phyloP scores from a whole-genome alignment of 1,284 basidiomycete species.

The Melampsora larici-populina region DNA sequence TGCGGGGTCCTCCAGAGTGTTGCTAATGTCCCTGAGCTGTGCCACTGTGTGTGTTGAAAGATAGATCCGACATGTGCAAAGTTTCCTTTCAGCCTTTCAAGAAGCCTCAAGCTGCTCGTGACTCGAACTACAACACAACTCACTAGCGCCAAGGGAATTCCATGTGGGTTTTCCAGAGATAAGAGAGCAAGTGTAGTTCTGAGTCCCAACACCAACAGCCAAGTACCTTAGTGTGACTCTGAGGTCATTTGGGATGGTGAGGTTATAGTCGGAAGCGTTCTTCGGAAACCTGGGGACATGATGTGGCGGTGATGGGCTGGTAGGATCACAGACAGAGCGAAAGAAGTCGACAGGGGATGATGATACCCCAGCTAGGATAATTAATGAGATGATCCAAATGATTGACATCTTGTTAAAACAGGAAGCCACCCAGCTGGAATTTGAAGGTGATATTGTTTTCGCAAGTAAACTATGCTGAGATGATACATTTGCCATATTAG shows the following conservation, averaged over 20 bases:
- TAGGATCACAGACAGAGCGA: too few relatives aligned
- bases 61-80: not conserved
- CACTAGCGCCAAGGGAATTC: not conserved
- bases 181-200: constrained; percentile 2
- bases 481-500: too few relatives aligned
- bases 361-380: too few relatives aligned
- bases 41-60: not conserved
- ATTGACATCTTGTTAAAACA: too few relatives aligned
- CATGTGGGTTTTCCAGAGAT: not conserved
- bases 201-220: not conserved
- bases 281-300: not conserved
- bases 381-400: too few relatives aligned
- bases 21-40: not conserved
- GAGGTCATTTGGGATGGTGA: not conserved
- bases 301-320: too few relatives aligned
- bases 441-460: too few relatives aligned
- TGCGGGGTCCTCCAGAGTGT: not conserved
- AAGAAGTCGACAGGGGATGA: too few relatives aligned
- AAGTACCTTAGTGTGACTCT: not conserved
- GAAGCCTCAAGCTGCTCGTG: not conserved
- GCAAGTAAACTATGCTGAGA: too few relatives aligned
- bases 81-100: not conserved
- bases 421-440: too few relatives aligned
- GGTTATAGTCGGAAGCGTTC: not conserved
- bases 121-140: not conserved